Base-by-base conservation (phyloP, 768 basidiomycete species). In the Inosperma sp. region DNA sequence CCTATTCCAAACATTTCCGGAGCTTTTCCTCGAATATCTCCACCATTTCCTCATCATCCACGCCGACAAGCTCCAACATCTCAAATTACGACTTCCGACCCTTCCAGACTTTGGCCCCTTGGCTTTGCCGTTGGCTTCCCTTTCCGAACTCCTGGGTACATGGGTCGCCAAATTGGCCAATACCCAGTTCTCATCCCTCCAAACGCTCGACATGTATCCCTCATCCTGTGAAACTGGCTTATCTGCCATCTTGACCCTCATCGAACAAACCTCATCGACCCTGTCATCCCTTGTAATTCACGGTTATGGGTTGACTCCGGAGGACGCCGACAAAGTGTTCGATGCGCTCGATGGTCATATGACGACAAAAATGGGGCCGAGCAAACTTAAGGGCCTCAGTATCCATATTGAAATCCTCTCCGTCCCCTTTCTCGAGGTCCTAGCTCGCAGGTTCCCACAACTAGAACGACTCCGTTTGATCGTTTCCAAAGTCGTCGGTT, bases 271-370 rank as follows among this genome's bases (percentile, higher is more conserved):
- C 12, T 7, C 25, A 26, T 16, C 35, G 2, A 37, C 25, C 0
- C 46, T 48, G 13, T 19, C 25, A 6, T 26, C 22, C 2, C 58
- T 77, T 1, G 63, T 59, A 17, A 65, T 77, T 19, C 63, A 70
- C 27, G 72, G 73, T 51, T 68, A 69, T 2, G 74, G 72, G 49
- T 57, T 75, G 3, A 54, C 60, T 16, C 48, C 53, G 3, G 59
- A 66, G 10, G 70, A 74, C 44, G 56, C 69, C 13, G 46, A 39
- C 4, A 49, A 40, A 6, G 51, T 72, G 5, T 35, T 65, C 1
- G n/a, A 47, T n/a, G 57, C 56, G 1, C 59, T 72, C 12, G n/a
- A 57, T 48, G 3, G 37, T 53, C 6, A 60, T 62, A n/a, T 33
- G 54, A n/a, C 41, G 43, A 9, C 48, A 13, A 43, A 4, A 3